phyloP scores from a whole-genome alignment of 352 stramenopile species.

The Pythium phragmitis region DNA sequence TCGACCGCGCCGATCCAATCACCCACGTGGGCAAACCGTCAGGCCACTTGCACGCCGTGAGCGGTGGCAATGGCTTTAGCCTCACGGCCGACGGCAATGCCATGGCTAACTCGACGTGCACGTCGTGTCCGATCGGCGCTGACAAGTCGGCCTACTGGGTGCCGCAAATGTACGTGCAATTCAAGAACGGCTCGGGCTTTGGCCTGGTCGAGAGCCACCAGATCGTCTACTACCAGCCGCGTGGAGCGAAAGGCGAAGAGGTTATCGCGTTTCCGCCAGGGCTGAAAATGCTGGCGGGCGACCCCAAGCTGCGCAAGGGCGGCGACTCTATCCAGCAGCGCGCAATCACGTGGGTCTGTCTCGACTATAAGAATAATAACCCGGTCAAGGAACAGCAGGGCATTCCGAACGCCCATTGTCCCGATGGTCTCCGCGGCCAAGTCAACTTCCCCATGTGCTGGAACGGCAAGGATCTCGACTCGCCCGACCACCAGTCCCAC shows the following conservation, averaged over 20 bases:
- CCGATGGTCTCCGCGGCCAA: slow-evolving; percentile 42
- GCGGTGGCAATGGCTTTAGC: slow-evolving; percentile 53
- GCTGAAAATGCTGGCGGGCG: slow-evolving; percentile 49
- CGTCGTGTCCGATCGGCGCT: slow-evolving; percentile 46
- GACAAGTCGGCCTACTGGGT: slow-evolving; percentile 57
- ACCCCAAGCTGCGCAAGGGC: slow-evolving; percentile 33
- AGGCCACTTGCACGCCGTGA: slow-evolving; percentile 43
- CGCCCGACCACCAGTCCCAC: slow-evolving; percentile 48
- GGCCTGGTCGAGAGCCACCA: slow-evolving; percentile 49
- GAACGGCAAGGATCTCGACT: slow-evolving; percentile 48
- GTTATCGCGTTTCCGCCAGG: slow-evolving; percentile 44
- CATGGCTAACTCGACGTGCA: slow-evolving; percentile 46
- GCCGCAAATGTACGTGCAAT: slow-evolving; percentile 48
- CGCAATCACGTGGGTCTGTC: slow-evolving; percentile 46
- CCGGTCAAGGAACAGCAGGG: slow-evolving; percentile 38
- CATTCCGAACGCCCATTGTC: slow-evolving; percentile 46
- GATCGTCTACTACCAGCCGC: slow-evolving; percentile 52
- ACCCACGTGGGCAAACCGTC: slow-evolving; percentile 28
- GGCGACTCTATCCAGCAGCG: slow-evolving; percentile 40
- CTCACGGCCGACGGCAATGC: slow-evolving; percentile 34
- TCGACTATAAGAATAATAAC: slow-evolving; percentile 43
- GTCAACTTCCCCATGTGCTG: slow-evolving; percentile 63
- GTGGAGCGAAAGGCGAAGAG: slow-evolving; percentile 32
- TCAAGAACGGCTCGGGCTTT: slow-evolving; percentile 57
- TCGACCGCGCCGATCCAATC: slow-evolving; percentile 51